Evolutionary conservation across 2,329 filamentous ascomycete genomes (phyloP), one percentile per base, ranked within the genome.

Genomic region (Monilinia aucupariae): DNA sequence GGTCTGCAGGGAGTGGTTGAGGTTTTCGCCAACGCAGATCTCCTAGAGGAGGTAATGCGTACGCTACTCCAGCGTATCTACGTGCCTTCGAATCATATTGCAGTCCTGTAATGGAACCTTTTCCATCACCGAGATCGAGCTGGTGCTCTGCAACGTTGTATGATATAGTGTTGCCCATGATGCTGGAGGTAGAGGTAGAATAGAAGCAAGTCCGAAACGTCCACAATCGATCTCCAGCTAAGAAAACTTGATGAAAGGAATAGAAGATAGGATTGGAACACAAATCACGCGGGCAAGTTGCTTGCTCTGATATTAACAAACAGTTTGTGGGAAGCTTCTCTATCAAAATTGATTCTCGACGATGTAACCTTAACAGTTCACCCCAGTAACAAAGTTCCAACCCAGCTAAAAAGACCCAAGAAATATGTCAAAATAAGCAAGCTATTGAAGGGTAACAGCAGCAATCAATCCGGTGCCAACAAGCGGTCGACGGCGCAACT

Each of bases 11-110:
- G 56, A 70, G 70, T 71, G 61, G 70, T 30, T 71, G 71, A 2
- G 75, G 70, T 52, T 70, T 71, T 25, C 64, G 61, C 68, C 69
- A 72, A 45, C 70, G 59, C 37, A 64, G 59, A n/a, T 65, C 49
- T 5, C 70, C 70, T 1, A 64, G 64, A 3, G 70, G 70, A 34
- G 70, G 69, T 2, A 71, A 61, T 13, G 70, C 69, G 47, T 71
- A 72, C 27, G 69, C 70, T n/a, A 72, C 54, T 0, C 71, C 74
- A 0, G 71, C 68, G 39, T 74, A 78, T 37, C 74, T 71, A 25
- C 73, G 71, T 2, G 74, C 68, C 65, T 76, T 76, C 12, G 70
- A 54, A 62, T 76, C 74, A 56, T 70, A 72, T 47, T 77, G 74
- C 6, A 76, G 59, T n/a, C 75, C 75, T 49, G 66, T 70, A 48